Evolutionary conservation across 345 rosid genomes (phyloP).

Genomic region (Aethionema arabicum): DNA sequence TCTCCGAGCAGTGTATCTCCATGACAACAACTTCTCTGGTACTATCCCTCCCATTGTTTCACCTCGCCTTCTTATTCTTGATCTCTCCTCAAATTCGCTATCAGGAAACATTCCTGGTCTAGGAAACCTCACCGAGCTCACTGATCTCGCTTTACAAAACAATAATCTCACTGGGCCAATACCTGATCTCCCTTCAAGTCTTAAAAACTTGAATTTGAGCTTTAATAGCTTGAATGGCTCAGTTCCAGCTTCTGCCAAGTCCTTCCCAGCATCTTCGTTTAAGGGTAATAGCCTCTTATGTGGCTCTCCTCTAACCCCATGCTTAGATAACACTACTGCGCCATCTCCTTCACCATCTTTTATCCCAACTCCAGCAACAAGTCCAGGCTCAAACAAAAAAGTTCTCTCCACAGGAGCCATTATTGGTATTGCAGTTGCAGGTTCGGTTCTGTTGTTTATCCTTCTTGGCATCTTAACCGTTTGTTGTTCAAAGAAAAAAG

Average conservation of each 20-base stretch:
- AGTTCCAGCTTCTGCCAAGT: constrained; percentile 60
- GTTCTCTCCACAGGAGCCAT: constrained; percentile 54
- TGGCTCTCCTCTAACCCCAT: constrained; percentile 62
- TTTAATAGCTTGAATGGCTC: constrained; percentile 74
- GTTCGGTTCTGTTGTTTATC: constrained; percentile 47
- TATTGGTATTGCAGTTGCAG: constrained; percentile 66
- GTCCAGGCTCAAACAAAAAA: constrained; percentile 38
- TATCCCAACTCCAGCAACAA: constrained; percentile 30
- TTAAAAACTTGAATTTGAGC: constrained; percentile 72
- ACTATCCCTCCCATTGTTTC: constrained; percentile 58
- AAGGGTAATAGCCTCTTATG: constrained; percentile 67
- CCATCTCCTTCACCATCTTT: constrained; percentile 57
- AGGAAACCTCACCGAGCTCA: constrained; percentile 53
- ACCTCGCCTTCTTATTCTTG: constrained; percentile 52
- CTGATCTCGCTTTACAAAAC: constrained; percentile 61
- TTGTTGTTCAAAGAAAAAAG: constrained; percentile 59
- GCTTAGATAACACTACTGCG: constrained; percentile 45
- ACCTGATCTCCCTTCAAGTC: constrained; percentile 54
- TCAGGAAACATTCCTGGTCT: constrained; percentile 63
- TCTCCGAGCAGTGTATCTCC: constrained; percentile 62
- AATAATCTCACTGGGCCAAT: constrained; percentile 67
- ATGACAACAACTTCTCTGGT: constrained; percentile 79
- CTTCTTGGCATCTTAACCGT: constrained; percentile 47
- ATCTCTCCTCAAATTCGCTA: constrained; percentile 74
- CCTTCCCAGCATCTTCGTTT: constrained; percentile 69